Percentiles rank a stretch among this genome's conserved stretches.
Evolutionary conservation across 225 moss, liverwort and hornwort genomes (phyloP).

Genomic region (Neckera pumila): DNA sequence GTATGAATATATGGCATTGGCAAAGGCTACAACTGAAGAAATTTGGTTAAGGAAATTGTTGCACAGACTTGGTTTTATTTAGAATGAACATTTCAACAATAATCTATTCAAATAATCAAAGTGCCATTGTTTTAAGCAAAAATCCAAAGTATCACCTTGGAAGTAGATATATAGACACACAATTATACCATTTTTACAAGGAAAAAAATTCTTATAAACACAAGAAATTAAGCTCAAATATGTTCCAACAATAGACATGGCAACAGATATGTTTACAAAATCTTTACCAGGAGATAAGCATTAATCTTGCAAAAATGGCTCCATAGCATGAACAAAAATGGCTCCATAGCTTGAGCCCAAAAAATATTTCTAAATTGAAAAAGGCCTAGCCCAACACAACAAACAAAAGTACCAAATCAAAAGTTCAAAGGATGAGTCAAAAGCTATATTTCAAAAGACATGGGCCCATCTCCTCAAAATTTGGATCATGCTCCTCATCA

Average conservation of each 20-base stretch:
- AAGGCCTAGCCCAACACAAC: too few species aligned
- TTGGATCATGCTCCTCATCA: too few species aligned
- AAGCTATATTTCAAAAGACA: too few species aligned
- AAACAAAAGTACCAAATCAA: too few species aligned
- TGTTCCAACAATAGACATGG: accelerated
- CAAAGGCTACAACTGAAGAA: neutral
- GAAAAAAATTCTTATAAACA: neutral
- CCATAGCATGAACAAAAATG: too few species aligned
- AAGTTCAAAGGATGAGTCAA: too few species aligned
- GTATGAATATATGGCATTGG: too few species aligned
- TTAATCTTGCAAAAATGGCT: too few species aligned
- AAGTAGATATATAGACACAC: neutral
- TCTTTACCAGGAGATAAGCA: neutral
- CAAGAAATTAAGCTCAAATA: neutral
- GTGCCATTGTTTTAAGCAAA: neutral
- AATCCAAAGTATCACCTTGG: neutral
- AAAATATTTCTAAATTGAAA: too few species aligned
- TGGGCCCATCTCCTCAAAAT: too few species aligned
- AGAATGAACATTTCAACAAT: neutral
- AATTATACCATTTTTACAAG: neutral
- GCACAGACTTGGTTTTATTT: neutral
- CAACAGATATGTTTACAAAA: neutral
- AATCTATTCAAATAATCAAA: neutral
- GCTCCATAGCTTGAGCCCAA: too few species aligned
- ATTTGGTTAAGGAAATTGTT: neutral